Conservation (phyloP, 768 basidiomycete genomes). For the Agrocybe pediades region DNA sequence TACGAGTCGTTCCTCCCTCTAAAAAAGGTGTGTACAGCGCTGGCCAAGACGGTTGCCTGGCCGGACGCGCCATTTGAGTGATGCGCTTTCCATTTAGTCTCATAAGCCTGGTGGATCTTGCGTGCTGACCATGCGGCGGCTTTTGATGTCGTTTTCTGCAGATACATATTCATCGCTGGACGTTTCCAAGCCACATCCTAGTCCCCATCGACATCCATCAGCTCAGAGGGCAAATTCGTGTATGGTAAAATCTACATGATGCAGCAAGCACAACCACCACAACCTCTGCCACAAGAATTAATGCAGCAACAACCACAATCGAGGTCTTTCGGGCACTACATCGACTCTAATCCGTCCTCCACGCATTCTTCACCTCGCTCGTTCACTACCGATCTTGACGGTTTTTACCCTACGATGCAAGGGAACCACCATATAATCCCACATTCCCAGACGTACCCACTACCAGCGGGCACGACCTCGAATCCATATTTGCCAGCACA, state of each 20-base stretch:
- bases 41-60: conserved; percentile 1
- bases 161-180: conserved; percentile 5
- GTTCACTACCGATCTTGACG: conserved; percentile 26
- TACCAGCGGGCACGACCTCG: conserved; percentile 18
- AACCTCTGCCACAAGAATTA: conserved; percentile 8
- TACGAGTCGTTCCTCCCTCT: background rate
- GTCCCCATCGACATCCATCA: conserved; percentile 9
- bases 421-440: conserved; percentile 8
- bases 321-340: conserved; percentile 26
- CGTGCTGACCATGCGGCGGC: conserved; percentile 11
- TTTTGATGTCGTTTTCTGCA: conserved; percentile 1
- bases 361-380: conserved; percentile 34
- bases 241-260: conserved; percentile 4
- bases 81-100: background rate
- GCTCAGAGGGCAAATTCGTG: background rate
- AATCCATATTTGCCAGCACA: conserved; percentile 23
- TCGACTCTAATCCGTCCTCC: conserved; percentile 35
- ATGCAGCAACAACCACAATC: conserved; percentile 13
- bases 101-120: conserved; percentile 1
- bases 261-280: conserved; percentile 10
- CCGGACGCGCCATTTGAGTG: background rate
- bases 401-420: conserved; percentile 15
- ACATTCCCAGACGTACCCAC: conserved; percentile 29
- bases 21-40: background rate
- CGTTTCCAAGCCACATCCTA: conserved; percentile 2